phyloP scores from a whole-genome alignment of 1,139 yeast genomes.

The Kurtzmaniella quercitrusa region DNA sequence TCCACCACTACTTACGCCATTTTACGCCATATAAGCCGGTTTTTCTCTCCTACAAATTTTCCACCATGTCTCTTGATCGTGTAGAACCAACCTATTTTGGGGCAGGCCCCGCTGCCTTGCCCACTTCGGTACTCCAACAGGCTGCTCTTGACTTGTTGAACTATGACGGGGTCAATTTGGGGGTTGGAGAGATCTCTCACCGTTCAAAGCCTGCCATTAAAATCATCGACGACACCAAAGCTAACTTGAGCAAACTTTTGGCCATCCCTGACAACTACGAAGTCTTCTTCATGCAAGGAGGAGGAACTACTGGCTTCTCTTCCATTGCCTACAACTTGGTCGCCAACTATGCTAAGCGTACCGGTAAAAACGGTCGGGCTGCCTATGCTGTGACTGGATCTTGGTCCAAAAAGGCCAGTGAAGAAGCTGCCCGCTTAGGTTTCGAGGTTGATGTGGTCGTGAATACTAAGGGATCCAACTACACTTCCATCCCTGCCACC shows the following conservation, averaged over 20 bases:
- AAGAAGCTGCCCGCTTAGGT: conserved; percentile 84
- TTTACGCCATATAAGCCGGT: too few relatives aligned
- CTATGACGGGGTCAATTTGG: conserved; percentile 67
- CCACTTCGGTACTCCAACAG: conserved; percentile 76
- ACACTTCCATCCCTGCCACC: conserved; percentile 63
- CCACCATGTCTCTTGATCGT: conserved; percentile 38
- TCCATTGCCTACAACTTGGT: conserved; percentile 78
- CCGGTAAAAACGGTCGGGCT: conserved; percentile 71
- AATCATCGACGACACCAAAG: conserved; percentile 75
- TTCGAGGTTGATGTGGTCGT: conserved; percentile 67
- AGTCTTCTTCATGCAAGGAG: conserved; percentile 93
- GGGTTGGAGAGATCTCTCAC: conserved; percentile 94
- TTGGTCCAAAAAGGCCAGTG: conserved; percentile 86
- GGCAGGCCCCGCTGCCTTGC: conserved; percentile 95
- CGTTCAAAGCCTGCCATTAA: conserved; percentile 79
- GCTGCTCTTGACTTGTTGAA: conserved; percentile 81
- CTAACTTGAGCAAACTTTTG: conserved; percentile 57
- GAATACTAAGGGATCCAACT: conserved; percentile 63
- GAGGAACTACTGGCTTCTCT: conserved; percentile 95
- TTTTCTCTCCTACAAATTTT: background rate
- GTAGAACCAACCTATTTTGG: conserved; percentile 85
- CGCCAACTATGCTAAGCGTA: conserved; percentile 66
- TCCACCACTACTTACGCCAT: too few relatives aligned
- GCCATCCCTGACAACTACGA: conserved; percentile 88
- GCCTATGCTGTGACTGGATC: conserved; percentile 89